Evolutionary conservation across 2,329 filamentous ascomycete species (phyloP).

Genomic region (Verticillium dahliae): DNA sequence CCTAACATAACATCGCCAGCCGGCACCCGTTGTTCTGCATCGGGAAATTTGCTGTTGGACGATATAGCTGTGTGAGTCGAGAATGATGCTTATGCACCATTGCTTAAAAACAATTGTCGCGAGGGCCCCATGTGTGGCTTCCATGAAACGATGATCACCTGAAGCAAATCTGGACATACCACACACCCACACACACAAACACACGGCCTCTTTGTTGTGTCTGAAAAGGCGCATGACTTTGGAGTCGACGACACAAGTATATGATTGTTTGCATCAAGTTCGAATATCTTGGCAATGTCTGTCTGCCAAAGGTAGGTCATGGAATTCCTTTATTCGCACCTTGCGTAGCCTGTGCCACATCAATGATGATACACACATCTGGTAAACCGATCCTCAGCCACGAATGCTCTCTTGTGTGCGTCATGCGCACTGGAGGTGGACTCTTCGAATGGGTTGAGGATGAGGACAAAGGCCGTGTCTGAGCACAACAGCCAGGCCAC

Average conservation of each 20-base stretch:
- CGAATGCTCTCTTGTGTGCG: constrained; percentile 1
- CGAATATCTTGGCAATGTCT: neutral
- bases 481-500: constrained; percentile 1
- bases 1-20: constrained; percentile 32
- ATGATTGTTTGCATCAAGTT: neutral
- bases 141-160: constrained; percentile 66
- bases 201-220: neutral
- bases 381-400: constrained; percentile 14
- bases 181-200: neutral
- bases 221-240: neutral
- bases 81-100: constrained; percentile 47
- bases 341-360: neutral
- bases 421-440: neutral
- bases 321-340: too few relatives aligned
- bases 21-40: constrained; percentile 15
- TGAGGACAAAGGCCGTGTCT: constrained; percentile 12
- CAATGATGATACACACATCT: constrained; percentile 6
- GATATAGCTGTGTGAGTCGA: constrained; percentile 50
- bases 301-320: neutral
- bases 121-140: constrained; percentile 58
- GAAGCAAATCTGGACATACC: constrained; percentile 53
- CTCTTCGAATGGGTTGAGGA: constrained; percentile 11
- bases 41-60: constrained; percentile 25
- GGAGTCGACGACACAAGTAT: neutral
- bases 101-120: constrained; percentile 63